Conservation (phyloP, 1,139 yeast species). For the Candida sp. region DNA sequence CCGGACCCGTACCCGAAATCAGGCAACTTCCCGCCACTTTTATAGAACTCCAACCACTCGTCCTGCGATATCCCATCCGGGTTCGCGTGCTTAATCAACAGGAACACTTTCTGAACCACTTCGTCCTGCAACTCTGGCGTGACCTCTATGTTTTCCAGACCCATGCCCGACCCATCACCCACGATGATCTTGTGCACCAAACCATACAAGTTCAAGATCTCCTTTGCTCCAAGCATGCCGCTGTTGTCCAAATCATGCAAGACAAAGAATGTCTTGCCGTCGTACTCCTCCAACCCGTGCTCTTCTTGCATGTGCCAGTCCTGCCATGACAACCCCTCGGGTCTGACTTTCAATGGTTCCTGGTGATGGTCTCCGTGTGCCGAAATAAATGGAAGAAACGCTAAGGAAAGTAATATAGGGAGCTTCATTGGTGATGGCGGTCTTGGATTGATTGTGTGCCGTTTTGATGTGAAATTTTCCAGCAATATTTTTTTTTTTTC, state of each 20-base stretch:
- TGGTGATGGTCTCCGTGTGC: constrained; percentile 22
- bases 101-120: constrained; percentile 60
- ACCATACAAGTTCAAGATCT: constrained; percentile 84
- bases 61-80: constrained; percentile 68
- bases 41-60: constrained; percentile 73
- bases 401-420: neutral
- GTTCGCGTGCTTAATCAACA: constrained; percentile 64
- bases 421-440: neutral
- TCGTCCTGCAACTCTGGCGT: constrained; percentile 59
- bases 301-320: constrained; percentile 92
- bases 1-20: constrained; percentile 98
- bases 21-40: constrained; percentile 75
- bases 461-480: neutral
- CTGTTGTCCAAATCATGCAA: constrained; percentile 71
- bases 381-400: neutral
- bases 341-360: constrained; percentile 28
- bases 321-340: constrained; percentile 67
- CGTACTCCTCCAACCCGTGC: constrained; percentile 77
- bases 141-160: constrained; percentile 47
- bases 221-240: constrained; percentile 59
- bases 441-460: neutral
- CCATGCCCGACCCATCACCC: constrained; percentile 94
- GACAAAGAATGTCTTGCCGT: constrained; percentile 77
- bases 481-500: neutral
- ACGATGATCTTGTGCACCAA: constrained; percentile 70